Evolutionary conservation across 345 rosid genomes (phyloP).

Genomic region (Rhodamnia argentea): DNA sequence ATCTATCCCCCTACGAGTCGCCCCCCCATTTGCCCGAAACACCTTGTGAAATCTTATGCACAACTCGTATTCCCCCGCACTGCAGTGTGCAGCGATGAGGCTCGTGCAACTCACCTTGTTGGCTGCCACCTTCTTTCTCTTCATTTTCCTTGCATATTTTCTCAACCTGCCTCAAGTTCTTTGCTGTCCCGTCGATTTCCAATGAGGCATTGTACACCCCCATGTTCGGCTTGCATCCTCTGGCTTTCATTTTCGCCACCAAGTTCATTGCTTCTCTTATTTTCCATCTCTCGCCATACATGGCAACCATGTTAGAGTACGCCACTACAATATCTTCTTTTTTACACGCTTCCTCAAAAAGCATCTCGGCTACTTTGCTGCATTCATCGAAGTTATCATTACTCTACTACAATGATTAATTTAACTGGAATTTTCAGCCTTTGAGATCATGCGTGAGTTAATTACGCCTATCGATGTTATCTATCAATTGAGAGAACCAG

Average conservation of each 20-base stretch:
- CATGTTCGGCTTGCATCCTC: constrained; percentile 61
- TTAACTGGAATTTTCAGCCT: not conserved
- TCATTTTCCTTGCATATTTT: constrained; percentile 75
- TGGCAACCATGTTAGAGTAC: constrained; percentile 55
- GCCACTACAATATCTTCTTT: constrained; percentile 46
- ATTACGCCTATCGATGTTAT: no score
- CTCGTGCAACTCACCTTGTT: constrained; percentile 70
- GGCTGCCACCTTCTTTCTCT: constrained; percentile 48
- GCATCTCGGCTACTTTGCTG: constrained; percentile 24
- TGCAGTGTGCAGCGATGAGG: constrained; percentile 50
- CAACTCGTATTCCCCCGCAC: constrained; percentile 41
- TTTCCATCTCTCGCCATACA: constrained; percentile 64
- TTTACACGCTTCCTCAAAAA: constrained; percentile 48
- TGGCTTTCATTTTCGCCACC: constrained; percentile 56
- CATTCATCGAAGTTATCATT: not conserved
- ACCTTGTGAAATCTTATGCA: constrained; percentile 44
- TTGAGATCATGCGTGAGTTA: no score
- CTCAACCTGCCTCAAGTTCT: constrained; percentile 53
- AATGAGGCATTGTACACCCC: constrained; percentile 72
- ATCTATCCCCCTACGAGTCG: constrained; percentile 12
- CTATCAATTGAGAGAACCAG: not conserved
- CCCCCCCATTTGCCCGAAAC: constrained; percentile 45
- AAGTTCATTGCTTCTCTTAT: constrained; percentile 52
- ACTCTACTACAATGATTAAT: not conserved
- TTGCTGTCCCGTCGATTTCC: constrained; percentile 71